Evolutionary conservation across 345 rosid genomes (phyloP), one percentile per base, ranked within the genome.

Genomic region (Camelina sativa): DNA sequence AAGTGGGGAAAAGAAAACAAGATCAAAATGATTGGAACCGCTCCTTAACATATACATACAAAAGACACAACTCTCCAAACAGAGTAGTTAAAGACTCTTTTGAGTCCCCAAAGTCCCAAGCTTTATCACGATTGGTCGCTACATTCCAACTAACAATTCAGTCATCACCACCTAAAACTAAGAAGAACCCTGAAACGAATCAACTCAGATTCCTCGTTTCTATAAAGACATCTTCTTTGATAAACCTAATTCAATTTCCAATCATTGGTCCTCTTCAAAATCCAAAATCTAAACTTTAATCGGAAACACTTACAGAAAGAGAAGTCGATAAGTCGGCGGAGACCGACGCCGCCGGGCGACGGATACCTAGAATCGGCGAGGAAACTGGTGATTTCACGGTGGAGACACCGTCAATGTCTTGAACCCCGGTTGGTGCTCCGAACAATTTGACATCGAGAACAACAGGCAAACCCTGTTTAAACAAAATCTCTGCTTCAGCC

Each of bases 401-500:
- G 4, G 41, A 37, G 11, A 37, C 4, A 3, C 11, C 16, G 47
- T 43, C 47, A 6, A 43, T 1, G 13, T 43, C 47, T 11, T 11
- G 15, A 43, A 43, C 48, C 16, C 2, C 48, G 7, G 48, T 43
- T 22, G 76, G 48, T 72, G 57, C 19, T 32, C 71, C 54, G 38
- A 86, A 84, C 66, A 67, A 67, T 17, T 58, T 77, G 56, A 84
- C 87, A 62, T 86, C 91, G 72, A 85, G 64, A 71, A 76, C 82
- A 67, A 85, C 81, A 61, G 88, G 80, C 17, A 83, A 77, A 76
- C 84, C 85, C 80, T 83, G 86, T 70, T 80, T 85, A 58, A 82
- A 73, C 77, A 80, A 81, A 66, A 86, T 72, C 80, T 86, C 89
- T 61, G 86, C 83, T 81, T 85, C 96, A 67, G 89, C 89, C 37